A percentile compares a stretch with the other conserved stretches of the same genome.
phyloP scores from a whole-genome alignment of 257 asterid species.

The Cynanchum wilfordii region DNA sequence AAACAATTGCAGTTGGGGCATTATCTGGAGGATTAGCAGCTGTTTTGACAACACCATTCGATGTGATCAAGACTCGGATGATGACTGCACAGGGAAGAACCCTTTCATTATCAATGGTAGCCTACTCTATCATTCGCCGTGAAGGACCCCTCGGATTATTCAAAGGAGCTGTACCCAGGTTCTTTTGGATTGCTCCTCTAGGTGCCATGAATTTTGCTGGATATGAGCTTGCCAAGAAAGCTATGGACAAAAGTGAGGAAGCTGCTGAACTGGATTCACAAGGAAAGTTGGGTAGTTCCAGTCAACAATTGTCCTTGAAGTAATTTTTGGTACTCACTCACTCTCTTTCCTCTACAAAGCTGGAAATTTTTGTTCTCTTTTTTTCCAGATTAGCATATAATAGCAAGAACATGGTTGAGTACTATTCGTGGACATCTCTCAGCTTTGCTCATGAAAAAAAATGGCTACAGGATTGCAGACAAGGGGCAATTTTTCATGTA shows the following conservation, averaged over 20 bases:
- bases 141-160: constrained; percentile 73
- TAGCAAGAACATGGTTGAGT: constrained; percentile 8
- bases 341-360: constrained; percentile 9
- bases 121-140: constrained; percentile 42
- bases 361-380: constrained; percentile 21
- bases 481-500: not conserved
- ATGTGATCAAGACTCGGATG: constrained; percentile 79
- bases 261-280: constrained; percentile 27
- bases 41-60: constrained; percentile 71
- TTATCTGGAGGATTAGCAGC: constrained; percentile 79
- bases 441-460: not conserved
- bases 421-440: constrained; percentile 25
- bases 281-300: constrained; percentile 10
- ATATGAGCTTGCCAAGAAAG: constrained; percentile 67
- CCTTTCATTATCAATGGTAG: constrained; percentile 39
- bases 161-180: constrained; percentile 78
- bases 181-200: constrained; percentile 85
- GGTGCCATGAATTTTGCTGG: constrained; percentile 92
- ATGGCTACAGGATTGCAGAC: not conserved
- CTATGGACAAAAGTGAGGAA: constrained; percentile 60
- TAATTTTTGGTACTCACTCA: constrained; percentile 1
- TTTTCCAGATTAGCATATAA: constrained; percentile 1
- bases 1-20: constrained; percentile 79
- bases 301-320: not conserved
- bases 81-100: constrained; percentile 64